A percentile compares a stretch with the other conserved stretches of the same genome.
These are phyloP conservation scores for Diddensiella transvaalensis DNA, from an alignment of 805 yeast genomes.

Conservation along the genomic window DNA sequence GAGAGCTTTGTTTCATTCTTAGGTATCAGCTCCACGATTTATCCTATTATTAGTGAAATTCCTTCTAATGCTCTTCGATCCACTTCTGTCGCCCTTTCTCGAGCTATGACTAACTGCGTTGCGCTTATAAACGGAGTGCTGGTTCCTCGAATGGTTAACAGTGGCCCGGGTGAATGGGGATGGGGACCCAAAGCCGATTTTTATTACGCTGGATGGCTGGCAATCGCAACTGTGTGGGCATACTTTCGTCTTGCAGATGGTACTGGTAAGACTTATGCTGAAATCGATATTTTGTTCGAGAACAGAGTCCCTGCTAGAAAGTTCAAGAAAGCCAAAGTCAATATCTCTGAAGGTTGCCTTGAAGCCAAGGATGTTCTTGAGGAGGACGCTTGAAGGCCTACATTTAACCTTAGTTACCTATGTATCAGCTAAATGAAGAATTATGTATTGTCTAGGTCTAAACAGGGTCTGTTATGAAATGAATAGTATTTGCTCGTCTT, in stretches of 20 bases:
- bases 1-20: slow-evolving; percentile 44
- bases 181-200: slow-evolving; percentile 47
- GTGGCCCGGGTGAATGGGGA: slow-evolving; percentile 33
- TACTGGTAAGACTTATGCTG: slow-evolving; percentile 53
- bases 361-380: background rate
- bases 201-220: slow-evolving; percentile 40
- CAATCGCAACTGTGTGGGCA: slow-evolving; percentile 37
- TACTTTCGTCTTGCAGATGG: slow-evolving; percentile 59
- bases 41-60: slow-evolving; percentile 41
- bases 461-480: too few species aligned
- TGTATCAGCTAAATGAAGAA: too few species aligned
- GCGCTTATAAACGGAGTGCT: slow-evolving; percentile 18
- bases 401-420: too few species aligned
- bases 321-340: slow-evolving; percentile 19
- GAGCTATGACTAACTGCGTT: slow-evolving; percentile 28
- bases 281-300: slow-evolving; percentile 52
- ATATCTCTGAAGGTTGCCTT: slow-evolving; percentile 4
- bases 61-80: slow-evolving; percentile 41
- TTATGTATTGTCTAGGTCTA: too few species aligned
- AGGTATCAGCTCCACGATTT: slow-evolving; percentile 43
- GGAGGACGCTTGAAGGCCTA: background rate
- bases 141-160: slow-evolving; percentile 42
- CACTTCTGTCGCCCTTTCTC: slow-evolving; percentile 41
- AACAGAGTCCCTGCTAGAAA: slow-evolving; percentile 30
- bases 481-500: too few species aligned